A percentile compares a stretch with the other conserved stretches of the same genome.
These are phyloP conservation scores for Arabis alpina DNA, from an alignment of 345 rosid genomes.

Conservation along the genomic window DNA sequence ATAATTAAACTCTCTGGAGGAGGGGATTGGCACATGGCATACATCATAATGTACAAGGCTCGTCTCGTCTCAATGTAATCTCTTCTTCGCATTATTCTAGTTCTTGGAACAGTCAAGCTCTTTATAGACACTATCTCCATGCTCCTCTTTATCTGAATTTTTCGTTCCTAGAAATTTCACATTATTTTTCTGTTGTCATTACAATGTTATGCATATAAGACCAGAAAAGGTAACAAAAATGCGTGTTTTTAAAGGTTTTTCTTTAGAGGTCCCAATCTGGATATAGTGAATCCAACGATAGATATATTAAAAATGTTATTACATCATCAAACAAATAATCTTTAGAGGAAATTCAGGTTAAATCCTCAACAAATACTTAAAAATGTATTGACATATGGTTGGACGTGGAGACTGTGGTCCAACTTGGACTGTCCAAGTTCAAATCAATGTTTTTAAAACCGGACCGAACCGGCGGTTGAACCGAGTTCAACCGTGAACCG, in stretches of 20 bases:
- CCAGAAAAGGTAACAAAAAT: background rate
- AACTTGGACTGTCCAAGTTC: no score
- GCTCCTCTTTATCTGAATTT: constrained; percentile 23
- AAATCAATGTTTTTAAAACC: no score
- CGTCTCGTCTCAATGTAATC: constrained; percentile 56
- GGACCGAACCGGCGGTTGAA: no score
- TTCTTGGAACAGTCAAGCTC: constrained; percentile 17
- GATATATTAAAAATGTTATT: constrained; percentile 5
- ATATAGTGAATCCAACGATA: constrained; percentile 15
- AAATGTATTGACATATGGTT: no score
- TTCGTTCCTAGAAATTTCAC: background rate
- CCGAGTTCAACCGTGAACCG: no score
- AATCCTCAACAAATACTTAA: no score
- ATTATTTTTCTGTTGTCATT: constrained; percentile 2
- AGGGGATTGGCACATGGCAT: constrained; percentile 98
- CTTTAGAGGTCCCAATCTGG: constrained; percentile 12
- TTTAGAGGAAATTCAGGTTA: no score
- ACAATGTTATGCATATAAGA: constrained; percentile 18
- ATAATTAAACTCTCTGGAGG: constrained; percentile 82
- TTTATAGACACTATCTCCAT: background rate
- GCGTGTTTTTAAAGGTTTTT: constrained; percentile 1
- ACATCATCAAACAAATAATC: no score
- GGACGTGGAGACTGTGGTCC: no score
- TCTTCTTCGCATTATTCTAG: constrained; percentile 12
- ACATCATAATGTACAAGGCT: constrained; percentile 88